Percentiles rank a stretch among this genome's conserved stretches.
phyloP scores from a whole-genome alignment of 2,329 filamentous ascomycete genomes.

The Xylaria sp. region DNA sequence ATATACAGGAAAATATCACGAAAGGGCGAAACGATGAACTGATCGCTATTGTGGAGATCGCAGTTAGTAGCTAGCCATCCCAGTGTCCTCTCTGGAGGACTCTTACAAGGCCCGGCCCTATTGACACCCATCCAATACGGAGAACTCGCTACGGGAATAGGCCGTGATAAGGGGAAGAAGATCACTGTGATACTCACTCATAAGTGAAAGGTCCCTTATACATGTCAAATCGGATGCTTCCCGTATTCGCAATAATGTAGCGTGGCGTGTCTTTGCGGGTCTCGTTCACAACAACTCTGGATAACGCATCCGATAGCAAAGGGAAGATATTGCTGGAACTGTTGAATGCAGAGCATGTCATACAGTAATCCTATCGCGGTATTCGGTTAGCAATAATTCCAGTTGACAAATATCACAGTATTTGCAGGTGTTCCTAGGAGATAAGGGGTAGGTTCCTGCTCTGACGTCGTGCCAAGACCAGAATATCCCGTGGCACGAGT shows the following conservation, averaged over 20 bases:
- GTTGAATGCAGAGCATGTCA: constrained; percentile 56
- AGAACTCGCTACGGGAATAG: no score
- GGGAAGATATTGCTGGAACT: constrained; percentile 57
- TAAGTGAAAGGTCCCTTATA: constrained; percentile 64
- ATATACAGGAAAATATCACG: constrained; percentile 56
- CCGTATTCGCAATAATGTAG: constrained; percentile 63
- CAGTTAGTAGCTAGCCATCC: neutral
- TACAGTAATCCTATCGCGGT: constrained; percentile 53
- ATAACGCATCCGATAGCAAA: constrained; percentile 53
- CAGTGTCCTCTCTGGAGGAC: neutral
- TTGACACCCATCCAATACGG: no score
- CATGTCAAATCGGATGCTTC: constrained; percentile 63
- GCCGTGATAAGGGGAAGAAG: neutral
- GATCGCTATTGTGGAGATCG: constrained; percentile 1
- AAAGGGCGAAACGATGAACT: constrained; percentile 60
- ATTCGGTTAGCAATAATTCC: neutral
- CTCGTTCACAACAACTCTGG: constrained; percentile 54
- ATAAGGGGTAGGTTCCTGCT: no score
- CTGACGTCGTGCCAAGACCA: neutral
- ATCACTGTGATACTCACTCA: constrained; percentile 26
- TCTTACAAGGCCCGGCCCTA: no score
- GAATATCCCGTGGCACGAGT: neutral
- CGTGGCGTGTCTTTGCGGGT: constrained; percentile 53
- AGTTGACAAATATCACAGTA: neutral
- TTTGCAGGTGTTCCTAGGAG: no score